Base-by-base conservation (phyloP, 2,329 filamentous ascomycete genomes). In the Catunica adiposa region DNA sequence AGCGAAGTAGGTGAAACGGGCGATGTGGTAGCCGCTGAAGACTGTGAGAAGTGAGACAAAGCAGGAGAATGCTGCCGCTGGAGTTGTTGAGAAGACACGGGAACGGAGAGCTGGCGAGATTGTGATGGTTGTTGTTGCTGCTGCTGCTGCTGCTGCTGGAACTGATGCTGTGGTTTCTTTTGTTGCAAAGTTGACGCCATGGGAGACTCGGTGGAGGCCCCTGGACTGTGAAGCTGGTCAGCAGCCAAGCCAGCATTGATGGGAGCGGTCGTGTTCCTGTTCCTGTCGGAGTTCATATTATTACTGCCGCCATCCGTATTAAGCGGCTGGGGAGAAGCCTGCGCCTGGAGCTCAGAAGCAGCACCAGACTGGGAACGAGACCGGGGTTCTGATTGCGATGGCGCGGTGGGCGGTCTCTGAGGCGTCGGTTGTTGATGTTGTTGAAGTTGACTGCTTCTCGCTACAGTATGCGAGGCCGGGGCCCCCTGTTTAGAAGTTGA, bases 381-480 rank as follows among this genome's bases (percentile, higher is more conserved):
- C 44, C 11, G 22, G 44, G 44, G 17, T 48, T 48, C 20, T 48
- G 44, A n/a, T 48, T 48, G 44, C 8, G 44, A 48, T 48, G 44
- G 22, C 44, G 44, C 44, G 44, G 44, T 48, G 44, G 17, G 23
- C 44, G 22, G 22, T 22, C 44, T 46, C 59, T 56, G 53, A 15
- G 42, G 23, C 31, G 17, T 9, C 14, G 14, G 14, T 7, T 17
- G 6, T 17, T 40, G 53, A 6, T 34, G 20, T 3, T 17, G 44
- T 17, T 23, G 20, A 26, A 34, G 53, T 25, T 48, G 46, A 25
- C 26, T 46, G 26, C 11, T 48, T 14, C 26, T 48, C 44, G 44
- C 44, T 48, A 48, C 9, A 17, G 15, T n/a, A 48, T 48, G 23
- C 44, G 17, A 48, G 22, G 44, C 44, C 44, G 22, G 22, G 22